Conservation (phyloP, 1,139 yeast genomes). For the Spathaspora sp. region DNA sequence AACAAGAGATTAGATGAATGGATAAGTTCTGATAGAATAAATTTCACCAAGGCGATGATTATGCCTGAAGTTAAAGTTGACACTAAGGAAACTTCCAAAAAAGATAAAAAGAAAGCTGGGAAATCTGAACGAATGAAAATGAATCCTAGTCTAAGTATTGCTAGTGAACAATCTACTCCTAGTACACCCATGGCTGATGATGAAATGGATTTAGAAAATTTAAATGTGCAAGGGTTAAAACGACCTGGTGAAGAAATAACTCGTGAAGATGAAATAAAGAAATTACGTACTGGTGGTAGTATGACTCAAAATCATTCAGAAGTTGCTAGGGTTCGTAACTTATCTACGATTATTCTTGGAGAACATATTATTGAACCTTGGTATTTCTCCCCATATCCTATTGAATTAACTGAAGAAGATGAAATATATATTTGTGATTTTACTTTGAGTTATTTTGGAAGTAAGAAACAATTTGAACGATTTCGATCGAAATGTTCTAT, state of each 20-base stretch:
- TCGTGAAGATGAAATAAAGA: conserved; percentile 89
- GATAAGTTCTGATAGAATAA: conserved; percentile 73
- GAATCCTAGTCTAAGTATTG: conserved; percentile 2
- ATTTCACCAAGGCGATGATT: conserved; percentile 63
- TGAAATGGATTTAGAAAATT: conserved; percentile 81
- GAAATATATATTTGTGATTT: conserved; percentile 88
- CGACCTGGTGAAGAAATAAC: conserved; percentile 69
- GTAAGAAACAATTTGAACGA: conserved; percentile 86
- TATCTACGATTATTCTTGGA: conserved; percentile 77
- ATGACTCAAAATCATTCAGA: conserved; percentile 93
- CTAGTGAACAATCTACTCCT: conserved; percentile 14
- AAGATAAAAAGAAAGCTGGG: conserved; percentile 23
- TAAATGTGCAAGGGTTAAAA: conserved; percentile 78
- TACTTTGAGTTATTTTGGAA: conserved; percentile 84
- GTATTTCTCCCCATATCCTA: conserved; percentile 97
- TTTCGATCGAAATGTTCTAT: conserved; percentile 82
- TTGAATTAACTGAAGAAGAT: conserved; percentile 90
- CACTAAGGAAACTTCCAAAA: conserved; percentile 31
- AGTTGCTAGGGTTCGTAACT: conserved; percentile 86
- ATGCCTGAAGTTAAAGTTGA: conserved; percentile 67
- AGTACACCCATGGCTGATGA: conserved; percentile 46
- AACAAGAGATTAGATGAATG: conserved; percentile 92
- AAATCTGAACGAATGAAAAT: conserved; percentile 10
- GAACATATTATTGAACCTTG: conserved; percentile 94
- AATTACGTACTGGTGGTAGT: conserved; percentile 88